Evolutionary conservation across 352 stramenopile genomes (phyloP).

Genomic region (Globisporangium emineosum): DNA sequence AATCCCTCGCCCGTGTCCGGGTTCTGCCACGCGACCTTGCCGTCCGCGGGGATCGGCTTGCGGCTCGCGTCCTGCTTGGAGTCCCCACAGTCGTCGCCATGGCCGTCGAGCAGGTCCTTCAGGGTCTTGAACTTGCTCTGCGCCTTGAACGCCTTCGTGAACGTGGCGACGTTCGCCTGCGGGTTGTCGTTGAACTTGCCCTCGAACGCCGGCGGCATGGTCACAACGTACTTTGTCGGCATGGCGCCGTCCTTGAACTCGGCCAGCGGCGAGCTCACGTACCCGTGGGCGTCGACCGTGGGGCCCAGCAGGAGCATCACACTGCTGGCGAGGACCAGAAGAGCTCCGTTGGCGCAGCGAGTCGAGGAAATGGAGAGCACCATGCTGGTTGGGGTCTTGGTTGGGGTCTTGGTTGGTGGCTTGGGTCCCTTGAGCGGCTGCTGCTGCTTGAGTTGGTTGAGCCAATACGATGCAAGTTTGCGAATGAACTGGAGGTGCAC

Average conservation of each 20-base stretch:
- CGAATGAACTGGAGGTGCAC: too few relatives aligned
- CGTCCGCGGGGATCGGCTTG: slow-evolving; percentile 36
- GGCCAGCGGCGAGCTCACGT: slow-evolving; percentile 36
- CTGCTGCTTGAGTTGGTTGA: background rate
- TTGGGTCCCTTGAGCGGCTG: background rate
- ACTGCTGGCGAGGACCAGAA: background rate
- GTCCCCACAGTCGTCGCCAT: slow-evolving; percentile 39
- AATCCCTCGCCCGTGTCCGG: too few relatives aligned
- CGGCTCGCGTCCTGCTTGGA: slow-evolving; percentile 30
- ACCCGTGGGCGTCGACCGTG: slow-evolving; percentile 44
- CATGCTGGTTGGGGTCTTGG: background rate
- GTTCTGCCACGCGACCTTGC: too few relatives aligned
- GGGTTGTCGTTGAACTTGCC: slow-evolving; percentile 63
- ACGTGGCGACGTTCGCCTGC: slow-evolving; percentile 38
- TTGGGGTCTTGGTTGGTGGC: too few relatives aligned
- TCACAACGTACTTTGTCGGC: slow-evolving; percentile 34
- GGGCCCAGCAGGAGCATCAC: background rate
- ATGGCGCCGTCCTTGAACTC: slow-evolving; percentile 33
- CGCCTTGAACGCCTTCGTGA: slow-evolving; percentile 35
- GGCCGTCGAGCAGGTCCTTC: slow-evolving; percentile 35
- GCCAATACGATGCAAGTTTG: background rate
- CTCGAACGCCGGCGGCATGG: slow-evolving; percentile 37
- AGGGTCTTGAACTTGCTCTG: slow-evolving; percentile 36
- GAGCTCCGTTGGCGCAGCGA: background rate
- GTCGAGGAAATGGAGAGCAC: background rate